Conservation (phyloP, 176 grass and related monocot genomes). For the Carex cristatella region DNA sequence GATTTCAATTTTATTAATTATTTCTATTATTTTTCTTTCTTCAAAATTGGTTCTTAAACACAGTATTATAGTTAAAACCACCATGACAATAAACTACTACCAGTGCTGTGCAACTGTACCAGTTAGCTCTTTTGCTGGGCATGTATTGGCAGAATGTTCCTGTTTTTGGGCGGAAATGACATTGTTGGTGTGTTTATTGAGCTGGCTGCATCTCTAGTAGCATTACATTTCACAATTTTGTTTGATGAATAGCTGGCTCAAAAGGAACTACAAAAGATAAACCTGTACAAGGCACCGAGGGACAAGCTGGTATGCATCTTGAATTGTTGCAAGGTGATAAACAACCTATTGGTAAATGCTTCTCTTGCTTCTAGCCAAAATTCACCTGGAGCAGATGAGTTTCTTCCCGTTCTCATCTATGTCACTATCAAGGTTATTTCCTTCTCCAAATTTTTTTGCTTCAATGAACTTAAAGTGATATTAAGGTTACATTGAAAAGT, state of each 20-base stretch:
- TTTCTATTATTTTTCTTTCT: background rate
- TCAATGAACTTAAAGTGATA: background rate
- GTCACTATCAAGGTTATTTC: conserved; percentile 87
- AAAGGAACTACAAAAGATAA: conserved; percentile 97
- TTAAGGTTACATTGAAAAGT: background rate
- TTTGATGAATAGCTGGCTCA: conserved; percentile 71
- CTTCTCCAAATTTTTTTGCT: background rate
- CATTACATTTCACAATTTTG: background rate
- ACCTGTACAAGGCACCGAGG: conserved; percentile 92
- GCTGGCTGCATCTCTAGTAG: background rate
- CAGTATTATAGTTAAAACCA: background rate
- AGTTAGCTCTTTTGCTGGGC: background rate
- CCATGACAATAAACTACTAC: background rate
- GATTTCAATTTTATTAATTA: background rate
- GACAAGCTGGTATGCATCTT: conserved; percentile 91
- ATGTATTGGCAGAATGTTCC: background rate
- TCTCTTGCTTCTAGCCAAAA: conserved; percentile 60
- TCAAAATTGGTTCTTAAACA: background rate
- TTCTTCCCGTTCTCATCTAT: conserved; percentile 92
- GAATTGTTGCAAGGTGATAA: conserved; percentile 97
- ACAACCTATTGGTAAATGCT: conserved; percentile 84
- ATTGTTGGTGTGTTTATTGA: background rate
- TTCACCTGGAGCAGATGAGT: conserved; percentile 89
- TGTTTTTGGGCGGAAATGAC: background rate
- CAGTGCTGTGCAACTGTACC: background rate